Evolutionary conservation across 352 stramenopile genomes (phyloP), one percentile per base, ranked within the genome.

Genomic region (Globisporangium parvum): DNA sequence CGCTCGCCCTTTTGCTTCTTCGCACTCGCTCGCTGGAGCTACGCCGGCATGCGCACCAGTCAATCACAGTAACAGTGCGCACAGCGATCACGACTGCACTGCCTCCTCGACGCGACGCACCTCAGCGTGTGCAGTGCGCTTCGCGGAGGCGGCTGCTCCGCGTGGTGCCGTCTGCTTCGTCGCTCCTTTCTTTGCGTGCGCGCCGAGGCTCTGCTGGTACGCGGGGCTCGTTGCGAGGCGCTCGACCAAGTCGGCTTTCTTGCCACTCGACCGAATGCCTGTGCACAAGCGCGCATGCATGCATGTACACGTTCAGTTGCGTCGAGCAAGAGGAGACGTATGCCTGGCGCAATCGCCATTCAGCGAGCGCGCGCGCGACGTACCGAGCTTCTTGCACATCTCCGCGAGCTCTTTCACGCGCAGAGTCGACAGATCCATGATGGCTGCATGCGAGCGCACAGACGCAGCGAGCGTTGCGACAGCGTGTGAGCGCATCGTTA

Each of bases 351-450:
- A n/a, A n/a, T n/a, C n/a, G n/a, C n/a, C n/a, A n/a, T n/a, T n/a
- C n/a, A n/a, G n/a, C n/a, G n/a, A n/a, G n/a, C n/a, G n/a, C n/a
- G n/a, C n/a, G n/a, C n/a, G n/a, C 11, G 14, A 51, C 49, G 41
- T 28, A 62, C 48, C 48, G 39, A 55, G 40, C 8, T 70, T 77
- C 63, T 85, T 86, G 75, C 81, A 92, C 54, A 92, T 85, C 46
- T 90, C 79, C 9, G 70, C 68, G n/a, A 92, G 77, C n/a, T 92
- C 81, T 54, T 90, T 92, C 23, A 92, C 73, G 47, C 81, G 81
- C 28, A 92, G 60, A 53, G 55, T 71, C 51, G 75, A 68, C 51
- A 90, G 70, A 71, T 92, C 79, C 75, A 91, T 91, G 35, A 47
- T 28, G 48, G 20, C 15, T 21, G 11, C 3, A 28, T 28, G 26